These are phyloP conservation scores for Bretschneidera sinensis DNA, from an alignment of 345 rosid species.

Conservation along the genomic window DNA sequence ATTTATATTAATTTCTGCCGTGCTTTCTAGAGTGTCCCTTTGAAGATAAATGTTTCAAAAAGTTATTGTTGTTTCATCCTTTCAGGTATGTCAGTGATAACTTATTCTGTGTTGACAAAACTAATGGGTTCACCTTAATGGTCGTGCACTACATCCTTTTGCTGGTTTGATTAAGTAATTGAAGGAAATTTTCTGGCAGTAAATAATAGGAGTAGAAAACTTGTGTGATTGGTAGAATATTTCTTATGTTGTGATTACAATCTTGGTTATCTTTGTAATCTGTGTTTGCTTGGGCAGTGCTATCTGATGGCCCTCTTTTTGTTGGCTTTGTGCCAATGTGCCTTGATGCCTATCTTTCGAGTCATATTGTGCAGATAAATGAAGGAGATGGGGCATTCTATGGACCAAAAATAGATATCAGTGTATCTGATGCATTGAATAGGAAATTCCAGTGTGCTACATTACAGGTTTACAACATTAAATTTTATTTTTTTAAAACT, in stretches of 20 bases:
- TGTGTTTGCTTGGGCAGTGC: too few relatives aligned
- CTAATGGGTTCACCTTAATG: not conserved
- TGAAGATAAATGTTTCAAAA: too few relatives aligned
- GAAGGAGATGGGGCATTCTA: constrained; percentile 98
- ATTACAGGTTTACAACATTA: constrained; percentile 56
- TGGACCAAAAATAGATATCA: constrained; percentile 97
- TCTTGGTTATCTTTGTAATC: constrained; percentile 6
- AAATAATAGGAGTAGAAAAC: not conserved
- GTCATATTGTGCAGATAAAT: constrained; percentile 48
- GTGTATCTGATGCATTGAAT: constrained; percentile 91
- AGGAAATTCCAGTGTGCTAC: constrained; percentile 97
- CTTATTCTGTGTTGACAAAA: not conserved
- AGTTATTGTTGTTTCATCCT: not conserved
- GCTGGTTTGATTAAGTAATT: not conserved
- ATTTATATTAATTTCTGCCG: not conserved
- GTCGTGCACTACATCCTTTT: not conserved
- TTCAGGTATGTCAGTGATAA: too few relatives aligned
- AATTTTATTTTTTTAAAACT: constrained; percentile 1
- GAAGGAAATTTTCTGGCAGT: not conserved
- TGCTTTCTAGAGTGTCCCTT: not conserved
- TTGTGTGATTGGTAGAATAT: constrained; percentile 1
- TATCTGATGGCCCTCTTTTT: not conserved
- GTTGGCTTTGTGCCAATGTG: too few relatives aligned
- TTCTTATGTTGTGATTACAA: not conserved
- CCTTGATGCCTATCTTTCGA: constrained; percentile 1